Percentiles rank a stretch among this genome's conserved stretches.
phyloP scores from a whole-genome alignment of 2,329 filamentous ascomycete genomes.

The Eutypella sp. region DNA sequence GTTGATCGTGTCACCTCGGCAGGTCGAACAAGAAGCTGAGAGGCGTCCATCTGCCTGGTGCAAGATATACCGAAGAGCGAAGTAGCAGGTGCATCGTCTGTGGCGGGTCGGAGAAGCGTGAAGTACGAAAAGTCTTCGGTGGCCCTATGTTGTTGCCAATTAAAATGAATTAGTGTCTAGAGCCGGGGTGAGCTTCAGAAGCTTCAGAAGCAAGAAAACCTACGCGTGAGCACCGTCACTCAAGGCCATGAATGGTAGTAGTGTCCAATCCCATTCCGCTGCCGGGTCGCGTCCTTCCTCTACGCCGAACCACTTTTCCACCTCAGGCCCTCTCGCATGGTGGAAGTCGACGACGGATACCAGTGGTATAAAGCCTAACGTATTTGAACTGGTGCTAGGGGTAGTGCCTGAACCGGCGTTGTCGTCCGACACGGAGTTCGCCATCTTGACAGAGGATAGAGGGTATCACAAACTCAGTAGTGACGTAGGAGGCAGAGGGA shows the following conservation, averaged over 20 bases:
- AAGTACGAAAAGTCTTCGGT: conserved; percentile 99
- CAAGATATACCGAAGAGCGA: conserved; percentile 96
- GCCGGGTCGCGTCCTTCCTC: conserved; percentile 73
- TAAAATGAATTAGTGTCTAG: conserved; percentile 7
- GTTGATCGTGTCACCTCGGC: conserved; percentile 93
- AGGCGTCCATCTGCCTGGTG: conserved; percentile 83
- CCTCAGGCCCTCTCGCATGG: conserved; percentile 83
- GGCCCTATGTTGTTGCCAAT: conserved; percentile 47
- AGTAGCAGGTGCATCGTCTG: conserved; percentile 53
- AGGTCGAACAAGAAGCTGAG: conserved; percentile 69
- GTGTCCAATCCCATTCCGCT: conserved; percentile 78
- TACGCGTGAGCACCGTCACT: conserved; percentile 93
- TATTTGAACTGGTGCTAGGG: not conserved
- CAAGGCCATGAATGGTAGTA: conserved; percentile 94
- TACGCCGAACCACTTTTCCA: conserved; percentile 84
- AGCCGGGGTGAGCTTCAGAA: not conserved
- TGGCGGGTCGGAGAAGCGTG: conserved; percentile 68
- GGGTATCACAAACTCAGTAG: not conserved
- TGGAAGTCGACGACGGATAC: conserved; percentile 81
- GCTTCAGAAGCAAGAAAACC: conserved; percentile 30
- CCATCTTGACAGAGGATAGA: not conserved
- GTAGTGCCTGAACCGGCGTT: not conserved
- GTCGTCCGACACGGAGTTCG: not conserved
- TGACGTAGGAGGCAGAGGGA: not conserved
- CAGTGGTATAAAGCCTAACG: conserved; percentile 55